These are phyloP conservation scores for Myxozyma geophila DNA, from an alignment of 805 yeast genomes.

Conservation along the genomic window DNA sequence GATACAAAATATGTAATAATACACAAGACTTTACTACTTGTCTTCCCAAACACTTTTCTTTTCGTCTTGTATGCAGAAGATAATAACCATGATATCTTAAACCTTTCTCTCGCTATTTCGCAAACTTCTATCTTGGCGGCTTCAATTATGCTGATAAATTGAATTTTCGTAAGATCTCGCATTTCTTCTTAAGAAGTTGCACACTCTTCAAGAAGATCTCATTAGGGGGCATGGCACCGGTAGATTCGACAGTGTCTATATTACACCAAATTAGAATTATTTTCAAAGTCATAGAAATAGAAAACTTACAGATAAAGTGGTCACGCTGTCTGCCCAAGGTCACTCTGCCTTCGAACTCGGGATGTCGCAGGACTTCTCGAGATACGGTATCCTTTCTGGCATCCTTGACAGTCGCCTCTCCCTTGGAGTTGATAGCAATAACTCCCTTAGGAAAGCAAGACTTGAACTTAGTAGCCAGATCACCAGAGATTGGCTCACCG, in stretches of 20 bases:
- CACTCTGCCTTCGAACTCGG: conserved; percentile 86
- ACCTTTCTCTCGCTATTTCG: not conserved
- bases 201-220: conserved; percentile 93
- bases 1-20: conserved; percentile 4
- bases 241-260: conserved; percentile 78
- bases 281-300: not conserved
- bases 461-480: conserved; percentile 76
- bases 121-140: not conserved
- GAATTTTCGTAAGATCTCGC: conserved; percentile 35
- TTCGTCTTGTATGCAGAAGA: not conserved
- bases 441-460: conserved; percentile 95
- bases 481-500: conserved; percentile 71
- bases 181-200: conserved; percentile 78
- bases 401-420: conserved; percentile 79
- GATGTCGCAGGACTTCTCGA: conserved; percentile 92
- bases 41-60: not conserved
- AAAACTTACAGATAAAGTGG: conserved; percentile 68
- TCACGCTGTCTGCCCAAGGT: conserved; percentile 88
- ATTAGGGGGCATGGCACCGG: conserved; percentile 97
- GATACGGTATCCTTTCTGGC: conserved; percentile 96
- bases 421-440: conserved; percentile 51
- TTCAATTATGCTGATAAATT: conserved; percentile 23
- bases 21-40: not conserved
- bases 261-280: not conserved
- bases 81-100: not conserved